Evolutionary conservation across 495 filamentous ascomycete species (phyloP).

Genomic region (Ramalina intermedia): DNA sequence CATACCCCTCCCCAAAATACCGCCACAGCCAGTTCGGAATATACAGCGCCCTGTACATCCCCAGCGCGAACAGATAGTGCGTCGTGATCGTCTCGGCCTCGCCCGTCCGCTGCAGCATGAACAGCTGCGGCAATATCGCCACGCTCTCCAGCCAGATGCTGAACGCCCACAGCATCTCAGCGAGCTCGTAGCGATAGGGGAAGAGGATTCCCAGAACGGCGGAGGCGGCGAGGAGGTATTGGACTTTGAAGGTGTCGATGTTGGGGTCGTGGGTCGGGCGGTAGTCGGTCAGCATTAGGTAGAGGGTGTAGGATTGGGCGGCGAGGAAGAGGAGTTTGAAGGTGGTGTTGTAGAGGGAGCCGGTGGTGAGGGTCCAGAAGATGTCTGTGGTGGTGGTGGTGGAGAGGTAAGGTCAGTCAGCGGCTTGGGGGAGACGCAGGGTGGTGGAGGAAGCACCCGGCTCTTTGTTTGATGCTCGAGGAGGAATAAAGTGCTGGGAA

Average conservation of each 20-base stretch:
- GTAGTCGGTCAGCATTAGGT: slow-evolving; percentile 92
- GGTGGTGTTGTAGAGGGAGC: slow-evolving; percentile 73
- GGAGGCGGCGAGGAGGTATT: slow-evolving; percentile 75
- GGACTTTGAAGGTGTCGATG: slow-evolving; percentile 88
- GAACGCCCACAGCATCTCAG: slow-evolving; percentile 87
- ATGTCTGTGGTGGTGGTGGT: slow-evolving; percentile 43
- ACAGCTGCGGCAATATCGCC: slow-evolving; percentile 90
- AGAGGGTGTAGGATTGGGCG: slow-evolving; percentile 82
- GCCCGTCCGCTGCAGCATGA: slow-evolving; percentile 93
- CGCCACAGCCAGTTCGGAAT: slow-evolving; percentile 97
- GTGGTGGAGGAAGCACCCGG: background rate
- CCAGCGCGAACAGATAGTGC: slow-evolving; percentile 95
- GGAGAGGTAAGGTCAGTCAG: background rate
- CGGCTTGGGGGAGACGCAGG: background rate
- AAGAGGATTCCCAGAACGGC: slow-evolving; percentile 67
- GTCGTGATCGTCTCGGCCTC: slow-evolving; percentile 97
- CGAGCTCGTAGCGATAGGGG: slow-evolving; percentile 59
- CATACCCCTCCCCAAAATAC: slow-evolving; percentile 59
- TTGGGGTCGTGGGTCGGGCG: slow-evolving; percentile 92
- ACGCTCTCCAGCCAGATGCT: slow-evolving; percentile 95
- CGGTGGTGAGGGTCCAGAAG: slow-evolving; percentile 61
- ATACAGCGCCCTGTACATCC: slow-evolving; percentile 80
- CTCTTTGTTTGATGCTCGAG: background rate
- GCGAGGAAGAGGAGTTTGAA: slow-evolving; percentile 94
- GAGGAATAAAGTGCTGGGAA: background rate